These are phyloP conservation scores for Cymbopogon flexuosus DNA, from an alignment of 202 grass and related monocot genomes.

Conservation along the genomic window DNA sequence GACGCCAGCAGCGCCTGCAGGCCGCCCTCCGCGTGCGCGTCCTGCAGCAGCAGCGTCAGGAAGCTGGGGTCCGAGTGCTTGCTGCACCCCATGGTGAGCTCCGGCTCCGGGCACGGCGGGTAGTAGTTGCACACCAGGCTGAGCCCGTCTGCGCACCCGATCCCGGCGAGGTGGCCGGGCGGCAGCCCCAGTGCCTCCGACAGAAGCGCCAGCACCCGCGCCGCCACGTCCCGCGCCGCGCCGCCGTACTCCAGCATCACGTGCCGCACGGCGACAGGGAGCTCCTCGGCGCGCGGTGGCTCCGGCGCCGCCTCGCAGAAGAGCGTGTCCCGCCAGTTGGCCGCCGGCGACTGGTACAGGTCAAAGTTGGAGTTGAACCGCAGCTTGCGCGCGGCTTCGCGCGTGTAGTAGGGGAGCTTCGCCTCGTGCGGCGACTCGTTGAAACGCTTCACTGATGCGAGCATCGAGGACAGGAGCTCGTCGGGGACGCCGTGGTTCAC, in stretches of 20 bases:
- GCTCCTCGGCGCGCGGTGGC: neutral
- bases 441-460: slow-evolving; percentile 40
- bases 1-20: neutral
- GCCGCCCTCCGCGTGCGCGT: neutral
- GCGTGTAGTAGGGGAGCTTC: slow-evolving; percentile 31
- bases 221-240: neutral
- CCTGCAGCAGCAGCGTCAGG: neutral
- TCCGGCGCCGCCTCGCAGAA: neutral
- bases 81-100: neutral
- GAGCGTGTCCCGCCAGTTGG: slow-evolving; percentile 28
- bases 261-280: neutral
- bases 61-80: slow-evolving; percentile 9
- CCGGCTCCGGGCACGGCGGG: slow-evolving; percentile 11
- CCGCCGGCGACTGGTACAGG: slow-evolving; percentile 17
- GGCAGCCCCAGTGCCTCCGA: neutral
- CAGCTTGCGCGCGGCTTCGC: neutral
- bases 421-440: slow-evolving; percentile 3
- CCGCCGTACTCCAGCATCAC: neutral
- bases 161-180: neutral
- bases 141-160: neutral
- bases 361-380: slow-evolving; percentile 30
- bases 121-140: slow-evolving; percentile 13
- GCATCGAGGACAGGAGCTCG: slow-evolving; percentile 24
- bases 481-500: slow-evolving; percentile 12
- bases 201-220: neutral